Percentiles rank a stretch among this genome's conserved stretches.
phyloP scores from a whole-genome alignment of 2,329 filamentous ascomycete species.

The Colletotrichum euphorbiae region DNA sequence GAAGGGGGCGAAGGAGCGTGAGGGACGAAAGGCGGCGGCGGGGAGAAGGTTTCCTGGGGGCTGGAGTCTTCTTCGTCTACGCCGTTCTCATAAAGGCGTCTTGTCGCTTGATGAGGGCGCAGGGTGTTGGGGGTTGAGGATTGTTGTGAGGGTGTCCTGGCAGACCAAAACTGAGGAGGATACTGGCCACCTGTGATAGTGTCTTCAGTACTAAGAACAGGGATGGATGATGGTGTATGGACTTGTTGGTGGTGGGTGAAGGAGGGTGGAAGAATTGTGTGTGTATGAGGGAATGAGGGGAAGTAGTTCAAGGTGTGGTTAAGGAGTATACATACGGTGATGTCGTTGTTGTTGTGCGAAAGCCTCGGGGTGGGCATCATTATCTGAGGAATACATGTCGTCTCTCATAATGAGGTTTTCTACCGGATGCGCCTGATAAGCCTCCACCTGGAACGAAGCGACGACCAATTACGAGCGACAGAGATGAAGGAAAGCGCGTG shows the following conservation, averaged over 20 bases:
- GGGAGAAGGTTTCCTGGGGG: constrained; percentile 46
- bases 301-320: neutral
- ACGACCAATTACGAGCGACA: constrained; percentile 25
- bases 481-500: constrained; percentile 5
- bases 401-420: constrained; percentile 17
- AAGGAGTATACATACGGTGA: constrained; percentile 27
- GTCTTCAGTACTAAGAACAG: constrained; percentile 38
- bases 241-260: neutral
- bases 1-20: constrained; percentile 55
- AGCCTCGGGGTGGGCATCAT: constrained; percentile 21
- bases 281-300: neutral
- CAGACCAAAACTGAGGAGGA: constrained; percentile 40
- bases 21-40: constrained; percentile 51
- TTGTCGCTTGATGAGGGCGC: constrained; percentile 36
- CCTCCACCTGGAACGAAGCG: constrained; percentile 21
- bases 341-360: constrained; percentile 27
- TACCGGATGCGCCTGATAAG: constrained; percentile 25
- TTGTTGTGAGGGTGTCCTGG: constrained; percentile 42
- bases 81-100: constrained; percentile 37
- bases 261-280: constrained; percentile 5
- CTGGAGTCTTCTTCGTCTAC: constrained; percentile 41
- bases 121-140: constrained; percentile 40
- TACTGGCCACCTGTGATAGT: constrained; percentile 39
- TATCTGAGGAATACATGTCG: constrained; percentile 32
- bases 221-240: constrained; percentile 4